Percentiles rank a stretch among this genome's conserved stretches.
Evolutionary conservation across 345 rosid species (phyloP).

Genomic region (Anastatica hierochuntica): DNA sequence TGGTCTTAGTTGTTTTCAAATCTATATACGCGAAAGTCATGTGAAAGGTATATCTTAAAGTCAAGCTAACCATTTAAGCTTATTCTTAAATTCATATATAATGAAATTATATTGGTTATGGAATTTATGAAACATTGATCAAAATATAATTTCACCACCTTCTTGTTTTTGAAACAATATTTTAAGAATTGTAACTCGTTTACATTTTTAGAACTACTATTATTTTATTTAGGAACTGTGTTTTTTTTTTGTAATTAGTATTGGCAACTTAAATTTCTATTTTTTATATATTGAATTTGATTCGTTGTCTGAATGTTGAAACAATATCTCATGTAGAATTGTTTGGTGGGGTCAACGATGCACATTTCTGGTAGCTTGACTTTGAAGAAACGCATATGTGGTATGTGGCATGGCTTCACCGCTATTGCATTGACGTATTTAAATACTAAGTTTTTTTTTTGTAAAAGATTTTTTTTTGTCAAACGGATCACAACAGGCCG

Average conservation of each 20-base stretch:
- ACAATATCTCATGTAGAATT: neutral
- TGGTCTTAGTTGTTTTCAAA: conserved; percentile 23
- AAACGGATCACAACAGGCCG: too few species aligned
- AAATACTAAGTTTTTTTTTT: too few species aligned
- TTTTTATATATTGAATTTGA: neutral
- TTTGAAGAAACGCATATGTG: conserved; percentile 18
- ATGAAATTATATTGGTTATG: neutral
- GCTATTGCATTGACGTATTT: too few species aligned
- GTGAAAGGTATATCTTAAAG: conserved; percentile 29
- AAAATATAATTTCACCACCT: neutral
- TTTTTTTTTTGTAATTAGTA: neutral
- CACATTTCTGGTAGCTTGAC: conserved; percentile 24
- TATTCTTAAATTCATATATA: neutral
- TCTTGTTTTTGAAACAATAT: neutral
- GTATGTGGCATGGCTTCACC: conserved; percentile 14
- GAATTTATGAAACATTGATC: neutral
- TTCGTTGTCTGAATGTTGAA: conserved; percentile 8
- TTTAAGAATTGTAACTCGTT: neutral
- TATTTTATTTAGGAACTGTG: neutral
- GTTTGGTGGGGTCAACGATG: conserved; percentile 22
- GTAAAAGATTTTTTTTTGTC: too few species aligned
- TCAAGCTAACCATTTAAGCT: neutral
- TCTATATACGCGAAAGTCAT: conserved; percentile 10
- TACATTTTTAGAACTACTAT: neutral
- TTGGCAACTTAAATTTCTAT: neutral